Percentiles rank a stretch among this genome's conserved stretches.
phyloP scores from a whole-genome alignment of 176 grass and related monocot species.

The barley (Hordeum vulgare) region DNA sequence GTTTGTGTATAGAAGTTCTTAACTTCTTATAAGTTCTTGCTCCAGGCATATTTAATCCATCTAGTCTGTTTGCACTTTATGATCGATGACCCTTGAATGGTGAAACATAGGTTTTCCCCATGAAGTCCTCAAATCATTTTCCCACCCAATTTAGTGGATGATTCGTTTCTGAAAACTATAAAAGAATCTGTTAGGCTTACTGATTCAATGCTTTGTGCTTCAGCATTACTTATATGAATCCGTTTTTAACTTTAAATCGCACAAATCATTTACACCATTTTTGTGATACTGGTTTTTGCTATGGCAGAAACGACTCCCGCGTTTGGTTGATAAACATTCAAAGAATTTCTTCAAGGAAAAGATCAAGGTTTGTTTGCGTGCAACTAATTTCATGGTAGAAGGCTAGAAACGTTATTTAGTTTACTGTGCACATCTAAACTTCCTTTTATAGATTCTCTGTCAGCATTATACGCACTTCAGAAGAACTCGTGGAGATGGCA shows the following conservation, averaged over 20 bases:
- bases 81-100: background rate
- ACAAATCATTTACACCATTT: background rate
- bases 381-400: background rate
- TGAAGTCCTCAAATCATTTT: background rate
- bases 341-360: background rate
- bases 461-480: background rate
- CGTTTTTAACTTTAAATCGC: background rate
- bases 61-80: background rate
- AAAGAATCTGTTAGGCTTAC: background rate
- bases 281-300: background rate
- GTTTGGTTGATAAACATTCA: background rate
- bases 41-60: background rate
- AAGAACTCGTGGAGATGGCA: conserved; percentile 2
- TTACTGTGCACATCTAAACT: background rate
- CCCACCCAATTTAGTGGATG: background rate
- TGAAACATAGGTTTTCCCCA: background rate
- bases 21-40: background rate
- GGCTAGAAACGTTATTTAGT: background rate
- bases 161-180: background rate
- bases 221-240: background rate
- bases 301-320: background rate
- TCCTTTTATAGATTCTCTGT: conserved; percentile 10
- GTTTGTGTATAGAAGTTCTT: background rate
- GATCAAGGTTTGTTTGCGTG: conserved; percentile 14
- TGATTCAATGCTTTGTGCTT: background rate